phyloP scores from a whole-genome alignment of 768 basidiomycete genomes.

The Psilocybe azurescens region DNA sequence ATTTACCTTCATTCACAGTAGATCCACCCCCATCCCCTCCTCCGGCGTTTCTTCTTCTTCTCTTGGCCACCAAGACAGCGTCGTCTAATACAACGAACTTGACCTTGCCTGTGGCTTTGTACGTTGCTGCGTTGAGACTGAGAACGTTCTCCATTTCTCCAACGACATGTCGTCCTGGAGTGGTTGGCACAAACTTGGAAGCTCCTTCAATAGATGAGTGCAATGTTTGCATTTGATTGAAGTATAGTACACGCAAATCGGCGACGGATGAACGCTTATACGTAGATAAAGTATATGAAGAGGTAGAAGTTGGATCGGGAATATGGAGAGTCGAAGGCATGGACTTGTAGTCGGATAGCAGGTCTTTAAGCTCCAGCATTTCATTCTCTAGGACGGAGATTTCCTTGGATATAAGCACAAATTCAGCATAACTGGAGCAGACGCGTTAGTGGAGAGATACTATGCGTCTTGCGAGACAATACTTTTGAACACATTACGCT shows the following conservation, averaged over 20 bases:
- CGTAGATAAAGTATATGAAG: conserved; percentile 46
- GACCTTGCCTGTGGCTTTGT: conserved; percentile 87
- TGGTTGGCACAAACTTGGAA: conserved; percentile 91
- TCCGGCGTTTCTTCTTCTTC: conserved; percentile 68
- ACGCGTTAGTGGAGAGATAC: conserved; percentile 8
- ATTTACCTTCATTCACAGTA: conserved; percentile 67
- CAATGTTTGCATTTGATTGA: conserved; percentile 90
- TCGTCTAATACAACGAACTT: conserved; percentile 93
- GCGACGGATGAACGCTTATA: conserved; percentile 89
- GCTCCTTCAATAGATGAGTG: conserved; percentile 94
- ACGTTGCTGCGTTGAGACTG: conserved; percentile 92
- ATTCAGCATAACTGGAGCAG: conserved; percentile 85
- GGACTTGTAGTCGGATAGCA: conserved; percentile 92
- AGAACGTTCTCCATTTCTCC: conserved; percentile 83
- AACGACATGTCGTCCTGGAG: conserved; percentile 90
- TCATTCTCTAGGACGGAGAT: conserved; percentile 96
- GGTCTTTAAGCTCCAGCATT: conserved; percentile 95
- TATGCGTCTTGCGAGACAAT: conserved; percentile 15
- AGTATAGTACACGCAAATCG: conserved; percentile 92
- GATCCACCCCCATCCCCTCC: conserved; percentile 42
- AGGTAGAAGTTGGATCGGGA: conserved; percentile 75
- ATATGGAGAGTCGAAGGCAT: conserved; percentile 95
- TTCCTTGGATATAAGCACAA: conserved; percentile 96
- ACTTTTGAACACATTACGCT: conserved; percentile 97
- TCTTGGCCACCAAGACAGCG: conserved; percentile 84